Base-by-base conservation (phyloP, 805 yeast species). In the Wickerhamomyces rabaulensis region DNA sequence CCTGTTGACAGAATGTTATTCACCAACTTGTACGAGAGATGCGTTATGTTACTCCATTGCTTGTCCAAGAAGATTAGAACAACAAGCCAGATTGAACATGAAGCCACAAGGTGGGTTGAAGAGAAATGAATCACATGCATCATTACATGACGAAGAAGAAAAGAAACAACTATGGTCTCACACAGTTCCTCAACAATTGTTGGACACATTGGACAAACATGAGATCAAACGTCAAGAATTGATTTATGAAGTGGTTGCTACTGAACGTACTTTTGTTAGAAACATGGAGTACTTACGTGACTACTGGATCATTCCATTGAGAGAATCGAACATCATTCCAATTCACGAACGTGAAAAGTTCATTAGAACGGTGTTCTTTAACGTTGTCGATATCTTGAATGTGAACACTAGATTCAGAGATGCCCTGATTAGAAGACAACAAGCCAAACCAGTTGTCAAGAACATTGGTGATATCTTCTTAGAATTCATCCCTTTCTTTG, bases 201-300 rank as follows among this genome's bases (percentile, higher is more conserved):
- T 91, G 61, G 95, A 87, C 47, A 73, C 82, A 41, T 75, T 92
- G 48, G 88, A 87, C 47, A 91, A 88, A 56, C 77, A 71, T 44
- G 99, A 94, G 62, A 84, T 87, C 57, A 89, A 89, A 69, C 78
- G 98, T 52, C 99, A 94, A 66, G 99, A 94, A 60, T 82, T 91
- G 52, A 94, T 94, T 41, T 92, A 89, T 68, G 99, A 94, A 67
- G 84, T 91, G 27, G 87, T 89, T 43, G 87, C 87, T 53, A 92
- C 97, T 2, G 98, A 94, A 69, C 79, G 97, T 49, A 95, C 94
- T 54, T 94, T 91, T 65, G 96, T 94, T 44, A 91, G 90, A 67
- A 96, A 94, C 59, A 72, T 94, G 58, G 99, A 94, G 65, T 87
- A 91, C 54, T 75, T 94, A 57, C 80, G 96, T 39, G 98, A 94